Base-by-base conservation (phyloP, 2,329 filamentous ascomycete species). In the Diaporthe citriasiana region DNA sequence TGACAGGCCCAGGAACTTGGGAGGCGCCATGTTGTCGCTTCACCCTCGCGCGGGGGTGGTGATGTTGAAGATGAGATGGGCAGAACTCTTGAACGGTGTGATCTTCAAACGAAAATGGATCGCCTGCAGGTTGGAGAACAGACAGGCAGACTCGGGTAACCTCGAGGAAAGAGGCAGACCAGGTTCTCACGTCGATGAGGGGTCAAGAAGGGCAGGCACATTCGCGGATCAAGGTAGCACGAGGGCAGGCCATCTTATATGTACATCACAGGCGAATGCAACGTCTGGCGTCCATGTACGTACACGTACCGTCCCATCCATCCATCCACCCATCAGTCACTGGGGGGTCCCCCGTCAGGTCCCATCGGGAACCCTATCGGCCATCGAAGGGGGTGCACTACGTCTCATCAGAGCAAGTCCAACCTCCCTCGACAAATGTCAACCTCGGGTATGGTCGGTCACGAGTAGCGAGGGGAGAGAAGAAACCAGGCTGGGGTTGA, bases 1-100 rank as follows among this genome's bases (percentile, higher is more conserved):
- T 47, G 87, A 88, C 74, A 92, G 84, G 81, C 91, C 90, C 80
- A 89, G 87, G 79, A 86, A 92, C 25, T 79, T 86, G 69, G 88
- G 87, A 76, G 88, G 86, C 76, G 87, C 84, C 88, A 90, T 90
- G 51, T 40, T 82, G 65, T 63, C 33, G 19, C 12, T 8, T 53
- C 56, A 63, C 56, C 70, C 45, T 53, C 40, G 45, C 35, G 40
- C n/a, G 15, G 45, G 40, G 40, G 40, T 57, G 53, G 27, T 40
- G 56, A 33, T n/a, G 69, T 71, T 40, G 55, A 60, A 27, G 69
- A 22, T 47, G 42, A 30, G 47, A 25, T 45, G 38, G 56, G 47
- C 35, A 53, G 50, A 42, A 50, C 25, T 47, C 45, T 33, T 40
- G 47, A 53, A 53, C 45, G 22, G 47, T 35, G 22, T 38, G 40